Evolutionary conservation across 2,329 filamentous ascomycete genomes (phyloP), one percentile per base, ranked within the genome.

Genomic region (Aspergillus tanneri): DNA sequence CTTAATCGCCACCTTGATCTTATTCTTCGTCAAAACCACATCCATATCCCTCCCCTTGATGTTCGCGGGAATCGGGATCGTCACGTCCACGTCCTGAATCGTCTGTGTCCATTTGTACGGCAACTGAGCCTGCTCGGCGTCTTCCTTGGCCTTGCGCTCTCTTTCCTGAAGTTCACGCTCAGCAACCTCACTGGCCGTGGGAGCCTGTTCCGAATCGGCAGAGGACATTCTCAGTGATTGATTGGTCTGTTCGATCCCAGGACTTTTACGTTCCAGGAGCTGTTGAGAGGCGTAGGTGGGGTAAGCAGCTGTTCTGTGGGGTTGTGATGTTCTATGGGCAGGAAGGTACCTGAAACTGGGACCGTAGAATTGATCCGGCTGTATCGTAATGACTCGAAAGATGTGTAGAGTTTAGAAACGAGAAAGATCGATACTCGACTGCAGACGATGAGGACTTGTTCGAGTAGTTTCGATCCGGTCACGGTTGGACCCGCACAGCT

Each of bases 51-150:
- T 82, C 30, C 84, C 89, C 73, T 95, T 95, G 59, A 92, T 76
- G 70, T 91, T 95, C 19, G 80, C 86, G 0, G 92, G 87, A 1
- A 99, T 83, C 22, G 81, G 76, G 50, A 95, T 80, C 42, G 80
- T 86, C 62, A 97, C 74, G 66, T 96, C 89, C 52, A 96, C 75
- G 66, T 97, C 93, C 59, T 79, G 80, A 68, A 99, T 96, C 19
- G 87, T 91, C 75, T 99, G 93, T 9, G 82, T 87, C 93, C 93
- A 99, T 75, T 95, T 93, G 84, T 99, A 99, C 1, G 93, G 93
- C 34, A 99, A 84, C 19, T 86, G 82, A 34, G 85, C 87, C 77
- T 99, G 93, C 75, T 99, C 93, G 61, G 85, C 87, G 47, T 81
- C 78, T 75, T 99, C 90, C 68, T 86, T 85, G 53, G 83, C 85